Base-by-base conservation (phyloP, 2,329 filamentous ascomycete species). In the Fusarium coicis region DNA sequence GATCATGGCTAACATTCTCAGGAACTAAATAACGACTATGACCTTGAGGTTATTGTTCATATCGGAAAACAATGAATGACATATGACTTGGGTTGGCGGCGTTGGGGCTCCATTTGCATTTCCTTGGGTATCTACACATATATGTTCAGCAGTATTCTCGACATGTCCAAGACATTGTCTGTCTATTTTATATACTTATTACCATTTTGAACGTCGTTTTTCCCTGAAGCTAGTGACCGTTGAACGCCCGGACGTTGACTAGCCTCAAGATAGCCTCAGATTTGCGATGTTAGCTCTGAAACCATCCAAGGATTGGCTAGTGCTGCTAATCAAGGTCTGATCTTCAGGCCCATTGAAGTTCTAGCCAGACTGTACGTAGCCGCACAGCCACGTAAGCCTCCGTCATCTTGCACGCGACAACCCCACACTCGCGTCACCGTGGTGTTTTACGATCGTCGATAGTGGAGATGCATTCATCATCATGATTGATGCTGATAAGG, bases 121-220 rank as follows among this genome's bases (percentile, higher is more conserved):
- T 68, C 50, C 23, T 64, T 34, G 44, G 30, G 47, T 49, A 34
- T 52, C 16, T 52, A 53, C 42, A 64, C 23, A 66, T 43, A 69
- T 57, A 49, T 49, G 50, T 39, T 67, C 36, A 34, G 34, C 28
- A 69, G 47, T 68, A 69, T 57, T 69, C 39, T 68, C 50, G 43
- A 43, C 50, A 64, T 64, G 39, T 64, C 39, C 11, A 9, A 40
- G 47, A 54, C 65, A 68, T 54, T 39, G 63, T 49, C 42, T 36
- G n/a, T 37, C 63, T 67, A 67, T 67, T 67, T 67, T 52, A 60
- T 67, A 67, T 68, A 63, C 47, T 68, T 58, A 49, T 67, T 64
- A 37, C 36, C 18, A 49, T 49, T 37, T 60, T 42, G 18, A 39
- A 34, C 26, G 10, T 64, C 10, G 34, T n/a, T 18, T 10, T 30